Evolutionary conservation across 2,329 filamentous ascomycete species (phyloP).

Genomic region (Chaetomium globosum): DNA sequence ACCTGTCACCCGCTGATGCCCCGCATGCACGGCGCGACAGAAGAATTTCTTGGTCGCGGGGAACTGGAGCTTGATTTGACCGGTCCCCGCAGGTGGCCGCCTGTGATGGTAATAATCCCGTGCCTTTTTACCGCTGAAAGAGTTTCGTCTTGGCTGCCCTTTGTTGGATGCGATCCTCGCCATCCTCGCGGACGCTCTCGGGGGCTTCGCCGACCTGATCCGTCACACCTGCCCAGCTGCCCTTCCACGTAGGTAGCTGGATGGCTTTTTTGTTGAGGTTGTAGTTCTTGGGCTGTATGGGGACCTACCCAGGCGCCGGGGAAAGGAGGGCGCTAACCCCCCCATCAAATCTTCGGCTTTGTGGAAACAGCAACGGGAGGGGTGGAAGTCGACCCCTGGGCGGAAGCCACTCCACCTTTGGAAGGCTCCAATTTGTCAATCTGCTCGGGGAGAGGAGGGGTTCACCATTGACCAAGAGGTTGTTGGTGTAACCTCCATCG

Average conservation of each 20-base stretch:
- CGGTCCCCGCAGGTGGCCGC: slow-evolving; percentile 1
- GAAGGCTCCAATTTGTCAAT: neutral
- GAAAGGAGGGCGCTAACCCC: neutral
- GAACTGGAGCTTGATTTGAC: slow-evolving; percentile 18
- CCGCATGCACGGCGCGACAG: slow-evolving; percentile 7
- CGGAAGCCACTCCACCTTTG: neutral
- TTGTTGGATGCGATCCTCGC: neutral
- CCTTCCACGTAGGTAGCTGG: neutral
- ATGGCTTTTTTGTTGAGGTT: neutral
- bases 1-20: slow-evolving; percentile 6
- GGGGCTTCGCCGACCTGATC: neutral
- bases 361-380: slow-evolving; percentile 3
- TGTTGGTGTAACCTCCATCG: slow-evolving; percentile 9
- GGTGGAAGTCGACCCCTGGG: neutral
- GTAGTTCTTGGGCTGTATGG: slow-evolving; percentile 1
- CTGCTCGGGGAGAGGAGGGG: neutral
- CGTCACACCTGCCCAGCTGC: neutral
- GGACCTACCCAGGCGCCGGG: neutral
- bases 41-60: slow-evolving; percentile 9
- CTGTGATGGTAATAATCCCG: slow-evolving; percentile 22
- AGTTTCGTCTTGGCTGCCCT: neutral
- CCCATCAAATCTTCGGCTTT: slow-evolving; percentile 9
- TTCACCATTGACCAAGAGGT: neutral
- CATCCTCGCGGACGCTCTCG: neutral
- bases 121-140: slow-evolving; percentile 19